Base-by-base conservation (phyloP, 352 stramenopile genomes). In the Pythium biforme region DNA sequence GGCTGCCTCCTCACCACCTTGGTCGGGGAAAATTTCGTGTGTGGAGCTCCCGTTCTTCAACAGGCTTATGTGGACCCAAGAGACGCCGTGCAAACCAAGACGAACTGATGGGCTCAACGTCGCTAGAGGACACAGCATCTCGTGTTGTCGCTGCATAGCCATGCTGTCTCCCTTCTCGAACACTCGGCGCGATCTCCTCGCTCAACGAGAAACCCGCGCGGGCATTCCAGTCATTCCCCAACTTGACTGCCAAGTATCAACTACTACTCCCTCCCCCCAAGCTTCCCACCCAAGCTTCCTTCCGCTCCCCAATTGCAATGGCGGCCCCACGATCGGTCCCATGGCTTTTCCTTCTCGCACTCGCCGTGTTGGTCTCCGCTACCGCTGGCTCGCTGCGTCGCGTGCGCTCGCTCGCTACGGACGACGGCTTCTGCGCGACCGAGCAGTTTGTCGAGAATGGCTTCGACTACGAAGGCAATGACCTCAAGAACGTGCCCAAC, bases 401-500 rank as follows among this genome's bases (percentile, higher is more conserved):
- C 20, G 20, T 41, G n/a, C 37, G 52, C 23, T 27, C 27, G 9
- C 31, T 59, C 52, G 25, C 51, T 23, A 29, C 26, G 23, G 48
- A 55, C 27, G 48, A 55, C 27, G 48, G 48, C 48, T 55, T 55
- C 27, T 50, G 41, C 39, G 17, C 25, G 37, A n/a, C 52, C 25
- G 27, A 61, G 11, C 45, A 48, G 19, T 64, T 40, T 47, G 49
- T 66, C 10, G 25, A 55, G 11, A 55, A 63, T 39, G 57, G 67
- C 40, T 52, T 66, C 22, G 66, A 79, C 55, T 79, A 62, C 33
- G 29, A 55, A 17, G 72, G 69, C 41, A 71, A 72, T 20, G 65
- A 76, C 29, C 47, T 79, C 22, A 33, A 23, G 11, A 51, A 54
- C 12, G 59, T 55, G 0, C 26, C 48, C 17, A 65, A 53, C 12